phyloP scores from a whole-genome alignment of 2,329 filamentous ascomycete genomes.

The Fonsecaea monophora region DNA sequence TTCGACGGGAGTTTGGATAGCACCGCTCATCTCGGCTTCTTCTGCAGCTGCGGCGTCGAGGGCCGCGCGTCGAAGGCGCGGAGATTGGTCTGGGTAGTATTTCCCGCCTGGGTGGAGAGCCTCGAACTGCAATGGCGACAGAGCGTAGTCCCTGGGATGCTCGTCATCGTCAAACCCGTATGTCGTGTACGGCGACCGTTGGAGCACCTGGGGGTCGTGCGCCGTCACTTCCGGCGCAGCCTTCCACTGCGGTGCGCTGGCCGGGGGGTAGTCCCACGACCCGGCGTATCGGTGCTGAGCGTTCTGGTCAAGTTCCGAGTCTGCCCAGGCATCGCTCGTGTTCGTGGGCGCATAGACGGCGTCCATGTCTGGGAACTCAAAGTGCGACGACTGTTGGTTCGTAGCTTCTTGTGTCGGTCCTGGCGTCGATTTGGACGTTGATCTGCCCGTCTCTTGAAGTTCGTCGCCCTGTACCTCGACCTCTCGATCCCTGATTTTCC shows the following conservation, averaged over 20 bases:
- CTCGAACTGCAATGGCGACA: slow-evolving; percentile 42
- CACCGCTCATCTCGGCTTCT: slow-evolving; percentile 27
- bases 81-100: slow-evolving; percentile 50
- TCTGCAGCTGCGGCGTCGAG: neutral
- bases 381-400: slow-evolving; percentile 25
- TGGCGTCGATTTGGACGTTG: slow-evolving; percentile 5
- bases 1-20: slow-evolving; percentile 1
- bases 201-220: neutral
- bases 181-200: slow-evolving; percentile 27
- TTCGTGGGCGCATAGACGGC: slow-evolving; percentile 34
- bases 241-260: slow-evolving; percentile 1
- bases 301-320: neutral
- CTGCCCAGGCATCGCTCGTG: slow-evolving; percentile 5
- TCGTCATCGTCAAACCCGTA: slow-evolving; percentile 33
- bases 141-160: neutral
- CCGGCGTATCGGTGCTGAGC: neutral
- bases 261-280: slow-evolving; percentile 5
- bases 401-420: neutral
- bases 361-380: slow-evolving; percentile 40
- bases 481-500: slow-evolving; percentile 73
- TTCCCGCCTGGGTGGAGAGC: slow-evolving; percentile 56
- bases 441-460: slow-evolving; percentile 58
- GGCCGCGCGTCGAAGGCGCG: slow-evolving; percentile 16
- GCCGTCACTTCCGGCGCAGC: neutral
- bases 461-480: slow-evolving; percentile 75